Conservation (phyloP, 2,329 filamentous ascomycete genomes). For the Calonectria multiphialidica region DNA sequence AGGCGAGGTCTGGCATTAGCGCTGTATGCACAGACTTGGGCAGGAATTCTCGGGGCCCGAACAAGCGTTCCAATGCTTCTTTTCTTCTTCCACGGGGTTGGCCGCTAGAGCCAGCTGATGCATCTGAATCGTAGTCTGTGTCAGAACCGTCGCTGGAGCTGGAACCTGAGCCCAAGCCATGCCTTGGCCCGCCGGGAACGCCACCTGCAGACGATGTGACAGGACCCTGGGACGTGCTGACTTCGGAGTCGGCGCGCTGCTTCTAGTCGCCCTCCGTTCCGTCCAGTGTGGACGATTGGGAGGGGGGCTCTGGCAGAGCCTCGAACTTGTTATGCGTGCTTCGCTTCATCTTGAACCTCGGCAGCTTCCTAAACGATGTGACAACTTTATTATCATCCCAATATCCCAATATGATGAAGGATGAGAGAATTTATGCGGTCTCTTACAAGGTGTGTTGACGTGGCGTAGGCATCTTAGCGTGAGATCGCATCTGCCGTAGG, state of each 20-base stretch:
- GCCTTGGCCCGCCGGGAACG: neutral
- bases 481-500: neutral
- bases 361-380: neutral
- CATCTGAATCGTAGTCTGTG: neutral
- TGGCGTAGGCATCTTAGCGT: neutral
- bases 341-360: neutral
- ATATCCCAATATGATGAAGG: no score
- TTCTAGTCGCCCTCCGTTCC: neutral
- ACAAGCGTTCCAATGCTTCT: neutral
- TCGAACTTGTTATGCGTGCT: neutral
- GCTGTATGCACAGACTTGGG: neutral
- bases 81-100: neutral
- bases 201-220: neutral
- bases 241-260: neutral
- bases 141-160: neutral
- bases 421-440: no score
- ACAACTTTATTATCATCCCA: neutral
- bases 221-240: neutral
- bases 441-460: neutral
- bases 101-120: neutral
- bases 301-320: no score
- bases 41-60: neutral
- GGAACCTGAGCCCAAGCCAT: neutral
- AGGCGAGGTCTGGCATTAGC: neutral
- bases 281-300: neutral